phyloP scores from a whole-genome alignment of 1,284 basidiomycete species.

The Cryptococcus depauperatus region DNA sequence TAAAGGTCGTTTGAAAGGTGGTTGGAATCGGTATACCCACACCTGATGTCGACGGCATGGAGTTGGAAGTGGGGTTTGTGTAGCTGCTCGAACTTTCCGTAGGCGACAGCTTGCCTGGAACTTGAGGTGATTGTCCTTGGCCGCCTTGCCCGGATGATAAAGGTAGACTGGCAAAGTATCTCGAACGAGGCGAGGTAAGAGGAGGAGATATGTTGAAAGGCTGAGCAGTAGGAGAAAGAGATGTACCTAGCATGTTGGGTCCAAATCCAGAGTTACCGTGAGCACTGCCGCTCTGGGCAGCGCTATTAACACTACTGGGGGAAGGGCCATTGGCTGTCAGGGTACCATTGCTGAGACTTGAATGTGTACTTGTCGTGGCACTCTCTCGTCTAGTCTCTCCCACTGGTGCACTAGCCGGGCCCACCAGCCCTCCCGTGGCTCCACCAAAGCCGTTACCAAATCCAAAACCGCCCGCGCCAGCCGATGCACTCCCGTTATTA shows the following conservation, averaged over 20 bases:
- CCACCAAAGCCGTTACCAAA: too few species aligned
- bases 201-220: slow-evolving; percentile 35
- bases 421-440: too few species aligned
- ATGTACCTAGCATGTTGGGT: slow-evolving; percentile 13
- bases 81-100: background rate
- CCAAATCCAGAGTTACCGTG: background rate
- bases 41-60: too few species aligned
- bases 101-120: slow-evolving; percentile 2
- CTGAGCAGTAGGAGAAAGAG: slow-evolving; percentile 39
- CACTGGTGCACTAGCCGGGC: too few species aligned
- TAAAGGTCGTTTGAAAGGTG: too few species aligned
- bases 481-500: slow-evolving; percentile 1
- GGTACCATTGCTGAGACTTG: too few species aligned
- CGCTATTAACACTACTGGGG: too few species aligned
- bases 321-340: too few species aligned
- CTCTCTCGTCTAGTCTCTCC: background rate
- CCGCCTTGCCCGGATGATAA: too few species aligned
- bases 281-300: too few species aligned
- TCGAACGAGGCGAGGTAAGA: slow-evolving; percentile 31
- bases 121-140: too few species aligned
- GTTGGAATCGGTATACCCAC: slow-evolving; percentile 6
- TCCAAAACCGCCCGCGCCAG: background rate
- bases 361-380: background rate
- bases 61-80: slow-evolving; percentile 1
- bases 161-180: slow-evolving; percentile 20